phyloP scores from a whole-genome alignment of 495 filamentous ascomycete genomes.

The Neurospora pannonica region DNA sequence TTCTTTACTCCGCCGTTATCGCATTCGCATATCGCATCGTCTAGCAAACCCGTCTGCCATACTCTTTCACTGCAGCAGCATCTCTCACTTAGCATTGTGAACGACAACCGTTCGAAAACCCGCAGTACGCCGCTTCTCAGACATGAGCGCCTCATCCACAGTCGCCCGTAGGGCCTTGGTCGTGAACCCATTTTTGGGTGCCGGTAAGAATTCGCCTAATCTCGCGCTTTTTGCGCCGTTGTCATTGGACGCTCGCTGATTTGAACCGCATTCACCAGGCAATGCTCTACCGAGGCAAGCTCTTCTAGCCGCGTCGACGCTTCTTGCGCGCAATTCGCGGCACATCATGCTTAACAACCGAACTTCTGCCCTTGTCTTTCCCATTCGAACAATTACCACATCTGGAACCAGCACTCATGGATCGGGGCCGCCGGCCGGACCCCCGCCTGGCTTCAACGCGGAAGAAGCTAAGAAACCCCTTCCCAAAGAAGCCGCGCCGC shows the following conservation, averaged over 20 bases:
- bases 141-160: constrained; percentile 53
- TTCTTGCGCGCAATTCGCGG: constrained; percentile 47
- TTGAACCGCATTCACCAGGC: constrained; percentile 14
- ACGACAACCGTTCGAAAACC: not conserved
- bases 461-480: constrained; percentile 85
- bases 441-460: constrained; percentile 89
- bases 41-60: not conserved
- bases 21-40: not conserved
- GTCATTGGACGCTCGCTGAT: constrained; percentile 3
- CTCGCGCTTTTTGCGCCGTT: constrained; percentile 7
- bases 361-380: constrained; percentile 57
- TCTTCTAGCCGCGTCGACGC: constrained; percentile 36
- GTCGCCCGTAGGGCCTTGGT: constrained; percentile 49
- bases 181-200: constrained; percentile 42
- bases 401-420: constrained; percentile 48
- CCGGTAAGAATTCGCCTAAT: constrained; percentile 20
- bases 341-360: constrained; percentile 50
- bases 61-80: not conserved
- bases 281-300: constrained; percentile 28
- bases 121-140: not conserved
- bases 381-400: constrained; percentile 57
- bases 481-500: constrained; percentile 34
- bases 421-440: constrained; percentile 45
- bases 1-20: not conserved
- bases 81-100: not conserved